These are phyloP conservation scores for Neophaeococcomyces mojaviensis DNA, from an alignment of 2,329 filamentous ascomycete species.

Conservation along the genomic window DNA sequence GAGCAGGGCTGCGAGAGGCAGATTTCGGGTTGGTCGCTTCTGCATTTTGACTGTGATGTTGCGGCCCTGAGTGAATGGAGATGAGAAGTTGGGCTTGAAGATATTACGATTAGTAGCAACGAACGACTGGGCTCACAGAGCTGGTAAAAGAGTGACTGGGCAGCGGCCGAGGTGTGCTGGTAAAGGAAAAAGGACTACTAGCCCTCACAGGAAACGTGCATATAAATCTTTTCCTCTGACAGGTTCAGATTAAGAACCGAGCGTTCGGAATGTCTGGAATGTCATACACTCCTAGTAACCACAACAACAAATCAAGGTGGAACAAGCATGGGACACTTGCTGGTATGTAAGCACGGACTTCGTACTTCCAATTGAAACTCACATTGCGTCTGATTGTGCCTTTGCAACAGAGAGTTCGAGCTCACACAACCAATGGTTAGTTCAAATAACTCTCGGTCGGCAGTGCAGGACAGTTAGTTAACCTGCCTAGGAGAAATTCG, in stretches of 20 bases:
- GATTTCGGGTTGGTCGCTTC: constrained; percentile 11
- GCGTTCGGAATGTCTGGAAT: constrained; percentile 8
- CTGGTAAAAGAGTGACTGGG: constrained; percentile 5
- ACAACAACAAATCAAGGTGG: constrained; percentile 4
- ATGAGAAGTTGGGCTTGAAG: neutral
- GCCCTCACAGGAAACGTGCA: neutral
- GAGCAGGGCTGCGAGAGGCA: constrained; percentile 13
- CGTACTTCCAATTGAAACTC: neutral
- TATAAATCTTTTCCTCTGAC: constrained; percentile 3
- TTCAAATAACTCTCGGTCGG: too few species aligned
- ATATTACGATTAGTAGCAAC: constrained; percentile 5
- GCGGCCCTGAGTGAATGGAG: constrained; percentile 12
- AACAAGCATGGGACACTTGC: neutral
- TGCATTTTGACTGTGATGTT: constrained; percentile 9
- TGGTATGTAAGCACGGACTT: constrained; percentile 5
- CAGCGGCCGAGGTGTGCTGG: constrained; percentile 6
- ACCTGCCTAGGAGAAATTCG: too few species aligned
- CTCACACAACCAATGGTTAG: too few species aligned
- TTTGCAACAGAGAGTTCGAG: too few species aligned
- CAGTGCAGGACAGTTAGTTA: too few species aligned
- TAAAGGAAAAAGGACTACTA: constrained; percentile 2
- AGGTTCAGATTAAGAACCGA: constrained; percentile 1
- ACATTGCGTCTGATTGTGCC: too few species aligned
- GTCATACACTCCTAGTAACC: neutral
- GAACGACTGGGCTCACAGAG: constrained; percentile 3